These are phyloP conservation scores for Macrophomina pseudophaseolina DNA, from an alignment of 2,329 filamentous ascomycete genomes.

Conservation along the genomic window DNA sequence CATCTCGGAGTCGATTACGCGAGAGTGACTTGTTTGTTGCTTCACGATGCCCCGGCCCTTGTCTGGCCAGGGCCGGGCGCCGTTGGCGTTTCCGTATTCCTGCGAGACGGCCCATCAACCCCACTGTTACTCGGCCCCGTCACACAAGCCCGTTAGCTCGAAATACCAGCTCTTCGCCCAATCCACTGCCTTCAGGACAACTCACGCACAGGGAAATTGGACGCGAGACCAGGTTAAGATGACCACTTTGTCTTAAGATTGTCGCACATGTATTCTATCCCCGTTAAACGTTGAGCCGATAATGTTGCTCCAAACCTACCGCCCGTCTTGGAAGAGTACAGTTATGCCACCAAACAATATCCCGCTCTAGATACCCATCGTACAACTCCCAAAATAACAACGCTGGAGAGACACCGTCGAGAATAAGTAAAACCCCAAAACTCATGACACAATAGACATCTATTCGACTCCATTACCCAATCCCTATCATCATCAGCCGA, in stretches of 20 bases:
- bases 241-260: constrained; percentile 22
- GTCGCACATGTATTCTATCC: constrained; percentile 20
- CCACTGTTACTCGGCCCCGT: neutral
- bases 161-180: neutral
- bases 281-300: constrained; percentile 15
- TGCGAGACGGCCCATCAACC: neutral
- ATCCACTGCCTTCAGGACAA: neutral
- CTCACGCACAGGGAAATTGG: neutral
- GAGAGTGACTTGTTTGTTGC: neutral
- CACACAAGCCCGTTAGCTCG: neutral
- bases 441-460: neutral
- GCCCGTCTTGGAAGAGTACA: constrained; percentile 16
- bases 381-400: constrained; percentile 13
- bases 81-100: constrained; percentile 1
- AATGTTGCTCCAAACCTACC: constrained; percentile 20
- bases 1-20: neutral
- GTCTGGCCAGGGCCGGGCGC: neutral
- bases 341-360: constrained; percentile 22
- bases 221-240: constrained; percentile 4
- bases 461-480: constrained; percentile 1
- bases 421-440: neutral
- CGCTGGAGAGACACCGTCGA: neutral
- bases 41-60: neutral
- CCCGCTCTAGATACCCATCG: constrained; percentile 10
- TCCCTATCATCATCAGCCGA: constrained; percentile 11